phyloP scores from a whole-genome alignment of 192 early-diverging fungal species.

The Haplosporangium gracile region DNA sequence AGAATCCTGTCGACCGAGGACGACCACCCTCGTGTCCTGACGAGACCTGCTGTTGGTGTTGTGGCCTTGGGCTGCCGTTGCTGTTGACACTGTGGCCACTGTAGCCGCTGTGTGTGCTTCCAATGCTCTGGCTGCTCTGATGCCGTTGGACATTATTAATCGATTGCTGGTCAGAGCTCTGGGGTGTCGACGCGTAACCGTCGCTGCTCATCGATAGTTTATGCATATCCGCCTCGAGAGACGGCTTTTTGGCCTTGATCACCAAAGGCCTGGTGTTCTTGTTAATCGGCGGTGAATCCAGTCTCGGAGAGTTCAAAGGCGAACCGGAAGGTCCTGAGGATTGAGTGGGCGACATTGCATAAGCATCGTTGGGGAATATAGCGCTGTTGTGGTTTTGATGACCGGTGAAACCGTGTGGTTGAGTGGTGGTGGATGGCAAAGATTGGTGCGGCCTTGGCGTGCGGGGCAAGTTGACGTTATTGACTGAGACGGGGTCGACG shows the following conservation, averaged over 20 bases:
- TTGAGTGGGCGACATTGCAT: background rate
- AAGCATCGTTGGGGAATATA: background rate
- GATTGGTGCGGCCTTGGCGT: slow-evolving; percentile 2
- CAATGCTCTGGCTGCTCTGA: background rate
- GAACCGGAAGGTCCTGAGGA: background rate
- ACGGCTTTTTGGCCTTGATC: slow-evolving; percentile 15
- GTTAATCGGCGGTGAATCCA: slow-evolving; percentile 23
- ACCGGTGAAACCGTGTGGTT: background rate
- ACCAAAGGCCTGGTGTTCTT: slow-evolving; percentile 30
- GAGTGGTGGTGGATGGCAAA: background rate
- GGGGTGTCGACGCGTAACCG: background rate
- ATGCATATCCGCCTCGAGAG: slow-evolving; percentile 22
- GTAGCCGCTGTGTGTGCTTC: background rate
- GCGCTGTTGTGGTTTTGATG: background rate
- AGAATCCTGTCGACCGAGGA: slow-evolving; percentile 14
- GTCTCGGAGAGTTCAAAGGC: background rate
- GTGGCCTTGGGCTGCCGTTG: background rate
- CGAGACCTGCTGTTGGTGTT: slow-evolving; percentile 4
- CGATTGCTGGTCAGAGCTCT: background rate
- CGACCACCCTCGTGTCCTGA: background rate
- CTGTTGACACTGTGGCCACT: background rate
- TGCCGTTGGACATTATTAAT: background rate
- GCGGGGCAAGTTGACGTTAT: background rate
- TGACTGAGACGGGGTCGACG: background rate
- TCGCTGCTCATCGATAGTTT: slow-evolving; percentile 17